These are phyloP conservation scores for Sugiyamaella mastotermitis DNA, from an alignment of 805 yeast species.

Conservation along the genomic window DNA sequence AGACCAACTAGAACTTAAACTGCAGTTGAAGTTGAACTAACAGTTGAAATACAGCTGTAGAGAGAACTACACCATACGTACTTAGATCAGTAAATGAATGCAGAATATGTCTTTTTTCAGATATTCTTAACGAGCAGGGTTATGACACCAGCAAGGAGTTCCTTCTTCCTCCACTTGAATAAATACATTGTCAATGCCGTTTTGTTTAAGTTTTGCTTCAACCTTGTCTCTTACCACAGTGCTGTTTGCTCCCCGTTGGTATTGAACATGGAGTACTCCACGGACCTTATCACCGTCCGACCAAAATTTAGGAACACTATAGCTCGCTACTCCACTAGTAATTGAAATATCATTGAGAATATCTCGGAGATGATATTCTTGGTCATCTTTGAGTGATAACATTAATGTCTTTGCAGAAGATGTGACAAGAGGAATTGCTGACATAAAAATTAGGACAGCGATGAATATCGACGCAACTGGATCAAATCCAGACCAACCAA, in stretches of 20 bases:
- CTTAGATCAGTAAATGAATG: too few relatives aligned
- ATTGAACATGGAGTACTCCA: conserved; percentile 83
- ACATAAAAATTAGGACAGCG: conserved; percentile 68
- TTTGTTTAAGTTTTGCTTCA: conserved; percentile 44
- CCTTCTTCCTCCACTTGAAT: conserved; percentile 64
- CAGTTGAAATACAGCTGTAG: too few relatives aligned
- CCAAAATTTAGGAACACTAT: conserved; percentile 92
- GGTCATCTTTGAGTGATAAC: conserved; percentile 50
- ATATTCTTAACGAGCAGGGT: too few relatives aligned
- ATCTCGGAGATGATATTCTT: conserved; percentile 58
- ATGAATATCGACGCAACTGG: conserved; percentile 88
- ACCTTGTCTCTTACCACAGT: conserved; percentile 55
- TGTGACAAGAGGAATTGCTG: conserved; percentile 78
- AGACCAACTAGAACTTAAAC: too few relatives aligned
- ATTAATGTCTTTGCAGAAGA: conserved; percentile 74
- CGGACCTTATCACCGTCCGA: conserved; percentile 47
- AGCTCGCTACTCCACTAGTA: conserved; percentile 76
- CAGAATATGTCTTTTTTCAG: too few relatives aligned
- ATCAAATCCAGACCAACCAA: conserved; percentile 77
- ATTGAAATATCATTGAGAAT: conserved; percentile 61
- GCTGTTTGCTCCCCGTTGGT: conserved; percentile 56
- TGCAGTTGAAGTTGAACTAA: too few relatives aligned
- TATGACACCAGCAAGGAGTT: conserved; percentile 65
- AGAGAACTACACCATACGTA: too few relatives aligned
- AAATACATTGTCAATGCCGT: conserved; percentile 48